phyloP scores from a whole-genome alignment of 2,329 filamentous ascomycete species.

The Trichoderma brevicompactum region DNA sequence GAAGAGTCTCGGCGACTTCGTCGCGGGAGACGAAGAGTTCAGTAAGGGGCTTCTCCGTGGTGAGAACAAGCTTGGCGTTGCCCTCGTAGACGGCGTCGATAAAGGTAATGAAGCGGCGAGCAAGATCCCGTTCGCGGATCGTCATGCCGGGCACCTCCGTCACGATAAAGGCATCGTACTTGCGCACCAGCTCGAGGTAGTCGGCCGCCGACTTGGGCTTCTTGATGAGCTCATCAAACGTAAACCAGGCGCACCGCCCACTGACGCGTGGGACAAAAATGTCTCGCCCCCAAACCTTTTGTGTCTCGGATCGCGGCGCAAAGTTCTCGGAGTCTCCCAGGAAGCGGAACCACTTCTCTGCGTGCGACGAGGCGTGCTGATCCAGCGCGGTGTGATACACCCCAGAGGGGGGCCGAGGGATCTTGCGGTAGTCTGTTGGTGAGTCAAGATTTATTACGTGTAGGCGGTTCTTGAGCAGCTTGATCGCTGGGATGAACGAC shows the following conservation, averaged over 20 bases:
- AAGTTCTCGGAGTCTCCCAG: constrained; percentile 82
- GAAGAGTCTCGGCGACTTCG: constrained; percentile 64
- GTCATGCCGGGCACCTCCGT: constrained; percentile 94
- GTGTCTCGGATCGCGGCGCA: constrained; percentile 73
- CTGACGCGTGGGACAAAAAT: constrained; percentile 87
- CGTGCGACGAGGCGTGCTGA: constrained; percentile 74
- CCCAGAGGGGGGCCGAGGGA: constrained; percentile 86
- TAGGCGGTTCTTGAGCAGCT: constrained; percentile 81
- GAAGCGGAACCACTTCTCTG: constrained; percentile 94
- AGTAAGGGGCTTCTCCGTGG: constrained; percentile 80
- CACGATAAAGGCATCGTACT: constrained; percentile 90
- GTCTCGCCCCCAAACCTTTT: constrained; percentile 90
- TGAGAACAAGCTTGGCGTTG: constrained; percentile 92
- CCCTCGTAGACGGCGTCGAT: constrained; percentile 94
- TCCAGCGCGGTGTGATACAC: constrained; percentile 93
- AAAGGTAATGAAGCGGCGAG: constrained; percentile 93
- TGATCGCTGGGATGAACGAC: constrained; percentile 93
- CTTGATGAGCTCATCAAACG: constrained; percentile 89
- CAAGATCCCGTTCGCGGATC: constrained; percentile 80
- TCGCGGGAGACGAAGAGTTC: constrained; percentile 81
- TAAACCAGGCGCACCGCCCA: constrained; percentile 87
- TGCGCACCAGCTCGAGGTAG: constrained; percentile 87
- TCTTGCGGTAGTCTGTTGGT: constrained; percentile 95
- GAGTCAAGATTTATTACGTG: constrained; percentile 94
- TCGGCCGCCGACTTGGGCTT: constrained; percentile 89